These are phyloP conservation scores for Schizophyllum commune DNA, from an alignment of 1,284 basidiomycete species.

Conservation along the genomic window DNA sequence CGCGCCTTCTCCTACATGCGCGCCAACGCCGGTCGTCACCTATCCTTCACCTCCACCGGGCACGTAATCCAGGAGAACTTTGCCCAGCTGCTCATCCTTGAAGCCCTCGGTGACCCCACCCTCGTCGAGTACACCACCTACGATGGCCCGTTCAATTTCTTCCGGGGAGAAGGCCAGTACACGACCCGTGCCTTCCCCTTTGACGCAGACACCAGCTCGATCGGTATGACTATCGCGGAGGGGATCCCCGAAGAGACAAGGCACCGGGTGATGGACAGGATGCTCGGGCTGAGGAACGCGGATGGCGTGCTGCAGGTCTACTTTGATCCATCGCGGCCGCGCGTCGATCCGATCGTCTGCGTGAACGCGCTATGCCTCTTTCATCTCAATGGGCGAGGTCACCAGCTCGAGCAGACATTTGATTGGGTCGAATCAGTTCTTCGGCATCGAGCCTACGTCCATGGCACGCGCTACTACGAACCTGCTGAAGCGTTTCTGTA, in stretches of 20 bases:
- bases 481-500: conserved; percentile 47
- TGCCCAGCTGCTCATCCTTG: conserved; percentile 49
- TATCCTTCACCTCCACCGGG: conserved; percentile 38
- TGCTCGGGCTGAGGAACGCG: conserved; percentile 38
- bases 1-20: conserved; percentile 35
- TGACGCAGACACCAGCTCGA: conserved; percentile 37
- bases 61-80: conserved; percentile 44
- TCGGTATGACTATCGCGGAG: conserved; percentile 28
- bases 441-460: conserved; percentile 41
- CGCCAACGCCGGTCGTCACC: conserved; percentile 30
- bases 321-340: conserved; percentile 42
- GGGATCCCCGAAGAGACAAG: conserved; percentile 14
- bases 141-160: conserved; percentile 41
- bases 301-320: conserved; percentile 45
- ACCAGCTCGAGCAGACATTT: conserved; percentile 37
- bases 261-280: conserved; percentile 42
- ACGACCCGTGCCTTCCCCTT: conserved; percentile 23
- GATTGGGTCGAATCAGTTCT: conserved; percentile 45
- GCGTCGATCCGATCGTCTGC: conserved; percentile 47
- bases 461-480: conserved; percentile 50
- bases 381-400: conserved; percentile 39
- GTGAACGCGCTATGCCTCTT: conserved; percentile 44
- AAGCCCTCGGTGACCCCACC: conserved; percentile 35
- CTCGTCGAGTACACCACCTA: background rate
- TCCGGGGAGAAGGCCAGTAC: conserved; percentile 29